Evolutionary conservation across 352 stramenopile species (phyloP), one percentile per base, ranked within the genome.

Genomic region (Pythium dissotocum): DNA sequence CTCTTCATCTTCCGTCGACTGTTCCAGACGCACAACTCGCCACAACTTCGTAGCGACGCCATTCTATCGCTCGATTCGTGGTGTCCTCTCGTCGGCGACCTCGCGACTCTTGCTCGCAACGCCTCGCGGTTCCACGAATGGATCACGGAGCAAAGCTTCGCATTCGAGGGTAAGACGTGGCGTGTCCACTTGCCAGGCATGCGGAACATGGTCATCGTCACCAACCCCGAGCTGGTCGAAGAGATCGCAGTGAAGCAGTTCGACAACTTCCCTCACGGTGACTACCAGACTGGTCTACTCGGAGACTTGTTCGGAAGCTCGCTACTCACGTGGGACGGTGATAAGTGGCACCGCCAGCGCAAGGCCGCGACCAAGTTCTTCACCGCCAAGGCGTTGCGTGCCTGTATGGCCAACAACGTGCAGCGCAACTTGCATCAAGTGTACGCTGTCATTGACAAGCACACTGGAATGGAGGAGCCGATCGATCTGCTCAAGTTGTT

Each of bases 121-220:
- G 54, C 44, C n/a, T 57, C 69, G 36, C 75, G 68, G 1, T 70
- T 85, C 56, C 63, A 87, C 70, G 75, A 85, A 51, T 87, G 78
- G 76, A 30, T 84, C 36, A 67, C 65, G 28, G 75, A 64, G 6
- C 54, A 33, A 10, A 30, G 42, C 16, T n/a, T 67, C 9, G 9
- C 14, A 7, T 55, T 64, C 52, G 24, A 62, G 1, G 69, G 63
- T 33, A n/a, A 67, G 48, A 42, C 62, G 18, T 80, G 71, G 67
- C 35, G 51, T 4, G 55, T 80, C 26, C 30, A 51, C 16, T 24
- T 67, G 4, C 51, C 70, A 9, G 74, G 67, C 2, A 18, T 40
- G 9, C 42, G 48, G 13, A 51, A 52, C 24, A 35, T 69, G 4
- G 32, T 78, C 58, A 42, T 80, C n/a, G 30, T 76, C 21, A 67